phyloP scores from a whole-genome alignment of 495 filamentous ascomycete species.

The Tuber umbilicatum region DNA sequence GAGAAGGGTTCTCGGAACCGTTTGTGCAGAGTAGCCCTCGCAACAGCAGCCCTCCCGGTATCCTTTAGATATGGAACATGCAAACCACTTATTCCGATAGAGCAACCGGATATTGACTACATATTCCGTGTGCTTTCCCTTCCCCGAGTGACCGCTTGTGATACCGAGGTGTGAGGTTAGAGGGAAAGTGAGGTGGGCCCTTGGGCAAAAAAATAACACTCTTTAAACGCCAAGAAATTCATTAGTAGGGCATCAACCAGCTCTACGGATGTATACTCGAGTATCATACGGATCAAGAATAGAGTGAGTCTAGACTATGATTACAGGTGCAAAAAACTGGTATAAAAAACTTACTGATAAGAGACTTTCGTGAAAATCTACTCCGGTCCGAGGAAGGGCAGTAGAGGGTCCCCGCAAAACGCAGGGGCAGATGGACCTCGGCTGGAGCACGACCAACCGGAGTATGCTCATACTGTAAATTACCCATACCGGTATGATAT shows the following conservation, averaged over 20 bases:
- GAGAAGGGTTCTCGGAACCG: neutral
- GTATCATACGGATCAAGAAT: neutral
- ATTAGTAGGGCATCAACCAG: neutral
- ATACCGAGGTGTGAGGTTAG: neutral
- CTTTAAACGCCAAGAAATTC: neutral
- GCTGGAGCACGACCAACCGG: neutral
- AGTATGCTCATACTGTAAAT: neutral
- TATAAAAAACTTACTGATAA: neutral
- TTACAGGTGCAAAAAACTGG: neutral
- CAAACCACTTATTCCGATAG: neutral
- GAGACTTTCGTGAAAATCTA: neutral
- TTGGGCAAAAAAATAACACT: neutral
- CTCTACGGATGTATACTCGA: neutral
- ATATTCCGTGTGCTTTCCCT: neutral
- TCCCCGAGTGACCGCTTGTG: neutral
- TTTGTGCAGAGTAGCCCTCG: neutral
- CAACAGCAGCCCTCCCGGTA: neutral
- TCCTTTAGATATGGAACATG: neutral
- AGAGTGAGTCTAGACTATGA: neutral
- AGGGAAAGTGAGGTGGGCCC: neutral
- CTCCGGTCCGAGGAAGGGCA: neutral
- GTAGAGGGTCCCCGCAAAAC: neutral
- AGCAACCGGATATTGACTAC: neutral
- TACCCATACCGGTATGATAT: neutral
- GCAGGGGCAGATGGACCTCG: neutral